phyloP scores from a whole-genome alignment of 2,329 filamentous ascomycete genomes.

The Ceratocystiopsis sp. region DNA sequence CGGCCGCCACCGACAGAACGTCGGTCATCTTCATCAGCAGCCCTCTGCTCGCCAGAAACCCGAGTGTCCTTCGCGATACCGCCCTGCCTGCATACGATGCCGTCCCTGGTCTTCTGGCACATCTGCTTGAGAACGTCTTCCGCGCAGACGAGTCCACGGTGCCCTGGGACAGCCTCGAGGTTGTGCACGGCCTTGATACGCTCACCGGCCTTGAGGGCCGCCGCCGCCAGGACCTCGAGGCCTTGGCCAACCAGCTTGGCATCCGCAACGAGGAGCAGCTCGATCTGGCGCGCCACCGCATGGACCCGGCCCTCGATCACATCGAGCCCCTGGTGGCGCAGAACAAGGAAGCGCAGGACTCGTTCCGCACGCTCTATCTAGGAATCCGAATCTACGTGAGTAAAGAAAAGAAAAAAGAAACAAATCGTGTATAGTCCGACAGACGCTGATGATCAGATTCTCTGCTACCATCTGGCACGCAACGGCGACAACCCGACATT shows the following conservation, averaged over 20 bases:
- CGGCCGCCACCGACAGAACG: neutral
- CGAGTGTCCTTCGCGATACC: neutral
- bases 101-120: neutral
- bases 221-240: constrained; percentile 6
- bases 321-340: constrained; percentile 4
- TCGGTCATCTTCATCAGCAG: neutral
- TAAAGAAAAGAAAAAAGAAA: neutral
- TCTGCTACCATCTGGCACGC: constrained; percentile 6
- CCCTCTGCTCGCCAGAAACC: neutral
- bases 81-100: neutral
- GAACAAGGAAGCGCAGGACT: constrained; percentile 4
- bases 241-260: constrained; percentile 2
- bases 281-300: constrained; percentile 3
- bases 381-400: constrained; percentile 9
- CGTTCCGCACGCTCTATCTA: constrained; percentile 8
- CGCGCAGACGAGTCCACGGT: constrained; percentile 2
- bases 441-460: neutral
- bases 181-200: constrained; percentile 5
- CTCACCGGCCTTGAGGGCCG: constrained; percentile 6
- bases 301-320: constrained; percentile 1
- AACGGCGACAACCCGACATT: neutral
- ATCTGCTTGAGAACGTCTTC: constrained; percentile 4
- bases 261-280: constrained; percentile 1
- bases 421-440: neutral
- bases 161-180: constrained; percentile 4